Conservation (phyloP, 2,329 filamentous ascomycete genomes). For the Endocalyx cinctus region DNA sequence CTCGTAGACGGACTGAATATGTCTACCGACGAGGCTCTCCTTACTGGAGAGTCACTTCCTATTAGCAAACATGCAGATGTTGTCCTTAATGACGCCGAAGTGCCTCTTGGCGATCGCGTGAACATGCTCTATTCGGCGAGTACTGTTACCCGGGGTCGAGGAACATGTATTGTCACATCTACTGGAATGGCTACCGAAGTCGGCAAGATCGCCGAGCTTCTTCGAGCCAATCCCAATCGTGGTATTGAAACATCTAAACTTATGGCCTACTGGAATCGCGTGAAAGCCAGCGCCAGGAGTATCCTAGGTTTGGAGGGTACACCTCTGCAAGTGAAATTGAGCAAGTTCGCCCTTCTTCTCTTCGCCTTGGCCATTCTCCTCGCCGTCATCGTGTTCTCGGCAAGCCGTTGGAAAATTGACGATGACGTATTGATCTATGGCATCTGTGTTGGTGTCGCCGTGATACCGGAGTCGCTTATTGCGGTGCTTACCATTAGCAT, state of each 20-base stretch:
- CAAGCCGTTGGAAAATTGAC: slow-evolving; percentile 47
- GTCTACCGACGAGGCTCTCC: slow-evolving; percentile 69
- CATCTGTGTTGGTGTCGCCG: slow-evolving; percentile 45
- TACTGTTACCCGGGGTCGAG: slow-evolving; percentile 67
- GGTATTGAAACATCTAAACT: slow-evolving; percentile 43
- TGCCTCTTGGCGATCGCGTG: slow-evolving; percentile 63
- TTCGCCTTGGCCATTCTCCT: slow-evolving; percentile 66
- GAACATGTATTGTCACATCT: slow-evolving; percentile 62
- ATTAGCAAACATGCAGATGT: slow-evolving; percentile 60
- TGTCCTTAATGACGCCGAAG: slow-evolving; percentile 46
- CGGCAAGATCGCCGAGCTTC: slow-evolving; percentile 67
- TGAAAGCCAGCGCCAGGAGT: slow-evolving; percentile 37
- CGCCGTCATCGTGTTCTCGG: slow-evolving; percentile 58
- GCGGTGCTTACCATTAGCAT: slow-evolving; percentile 62
- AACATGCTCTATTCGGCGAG: slow-evolving; percentile 70
- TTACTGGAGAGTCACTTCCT: slow-evolving; percentile 69
- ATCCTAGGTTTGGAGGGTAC: slow-evolving; percentile 69
- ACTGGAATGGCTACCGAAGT: slow-evolving; percentile 74
- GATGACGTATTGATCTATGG: slow-evolving; percentile 55
- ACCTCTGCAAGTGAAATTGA: slow-evolving; percentile 78
- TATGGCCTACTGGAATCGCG: slow-evolving; percentile 38
- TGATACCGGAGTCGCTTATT: slow-evolving; percentile 53
- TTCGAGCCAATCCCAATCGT: slow-evolving; percentile 55
- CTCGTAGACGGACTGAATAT: slow-evolving; percentile 65
- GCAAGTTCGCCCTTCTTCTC: slow-evolving; percentile 76